Evolutionary conservation across 2,329 filamentous ascomycete species (phyloP).

Genomic region (Penicillium crustosum): DNA sequence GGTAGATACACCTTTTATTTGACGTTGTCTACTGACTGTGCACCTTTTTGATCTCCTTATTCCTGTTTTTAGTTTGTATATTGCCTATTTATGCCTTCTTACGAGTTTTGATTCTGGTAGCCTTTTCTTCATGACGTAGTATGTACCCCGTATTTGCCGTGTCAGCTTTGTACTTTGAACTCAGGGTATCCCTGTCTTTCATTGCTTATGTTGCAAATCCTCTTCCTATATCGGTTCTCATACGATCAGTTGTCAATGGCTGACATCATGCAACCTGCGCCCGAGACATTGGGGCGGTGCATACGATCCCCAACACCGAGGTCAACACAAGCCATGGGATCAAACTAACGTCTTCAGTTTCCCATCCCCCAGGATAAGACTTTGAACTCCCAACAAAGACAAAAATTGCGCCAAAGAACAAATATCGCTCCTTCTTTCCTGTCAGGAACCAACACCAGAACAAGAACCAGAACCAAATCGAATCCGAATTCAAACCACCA

Average conservation of each 20-base stretch:
- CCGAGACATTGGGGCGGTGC: background rate
- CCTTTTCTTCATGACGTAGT: background rate
- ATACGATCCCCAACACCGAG: background rate
- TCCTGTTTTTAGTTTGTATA: constrained; percentile 26
- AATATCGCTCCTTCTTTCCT: background rate
- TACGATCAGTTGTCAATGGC: background rate
- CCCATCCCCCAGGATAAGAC: background rate
- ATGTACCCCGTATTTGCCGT: background rate
- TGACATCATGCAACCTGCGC: background rate
- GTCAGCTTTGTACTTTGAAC: no score
- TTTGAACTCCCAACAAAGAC: background rate
- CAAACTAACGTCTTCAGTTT: background rate
- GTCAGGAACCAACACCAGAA: background rate
- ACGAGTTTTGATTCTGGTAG: constrained; percentile 9
- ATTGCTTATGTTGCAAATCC: background rate
- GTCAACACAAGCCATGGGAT: no score
- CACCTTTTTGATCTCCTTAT: constrained; percentile 25
- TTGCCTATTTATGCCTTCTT: constrained; percentile 25
- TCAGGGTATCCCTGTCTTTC: rapidly evolving
- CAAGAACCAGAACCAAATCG: background rate
- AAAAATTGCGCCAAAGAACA: background rate
- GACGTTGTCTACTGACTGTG: constrained; percentile 31
- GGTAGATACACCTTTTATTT: constrained; percentile 34
- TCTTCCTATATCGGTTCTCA: background rate
- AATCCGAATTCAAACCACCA: background rate